These are phyloP conservation scores for Pontederia crassipes DNA, from an alignment of 176 grass and related monocot species.

Conservation along the genomic window DNA sequence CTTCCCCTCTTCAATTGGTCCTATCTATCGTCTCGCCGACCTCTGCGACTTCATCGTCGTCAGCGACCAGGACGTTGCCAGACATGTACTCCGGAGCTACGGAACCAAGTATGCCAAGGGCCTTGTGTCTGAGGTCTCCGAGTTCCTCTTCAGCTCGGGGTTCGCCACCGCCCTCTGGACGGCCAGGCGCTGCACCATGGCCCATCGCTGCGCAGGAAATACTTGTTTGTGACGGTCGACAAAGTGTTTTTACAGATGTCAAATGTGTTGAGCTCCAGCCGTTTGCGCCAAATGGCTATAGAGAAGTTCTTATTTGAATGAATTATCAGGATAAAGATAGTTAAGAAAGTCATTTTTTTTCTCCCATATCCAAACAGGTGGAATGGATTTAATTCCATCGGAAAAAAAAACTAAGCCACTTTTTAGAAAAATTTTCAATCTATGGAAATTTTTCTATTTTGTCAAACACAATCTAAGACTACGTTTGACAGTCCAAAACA, in stretches of 20 bases:
- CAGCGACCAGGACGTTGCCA: slow-evolving; percentile 68
- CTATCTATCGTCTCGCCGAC: slow-evolving; percentile 81
- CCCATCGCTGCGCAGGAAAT: slow-evolving; percentile 90
- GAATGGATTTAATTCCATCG: no score
- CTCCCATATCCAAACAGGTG: no score
- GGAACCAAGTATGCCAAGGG: slow-evolving; percentile 74
- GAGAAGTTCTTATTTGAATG: background rate
- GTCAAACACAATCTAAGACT: no score
- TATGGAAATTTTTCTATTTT: no score
- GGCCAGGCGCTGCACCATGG: slow-evolving; percentile 72
- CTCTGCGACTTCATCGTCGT: slow-evolving; percentile 78
- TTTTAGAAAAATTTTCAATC: no score
- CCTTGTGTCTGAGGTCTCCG: slow-evolving; percentile 82
- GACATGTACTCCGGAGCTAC: slow-evolving; percentile 84
- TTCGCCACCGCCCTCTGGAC: slow-evolving; percentile 77
- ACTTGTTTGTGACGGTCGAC: slow-evolving; percentile 79
- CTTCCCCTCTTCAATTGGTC: slow-evolving; percentile 96
- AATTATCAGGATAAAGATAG: no score
- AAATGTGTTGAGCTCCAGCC: slow-evolving; percentile 73
- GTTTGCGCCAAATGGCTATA: slow-evolving; percentile 24
- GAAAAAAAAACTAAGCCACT: no score
- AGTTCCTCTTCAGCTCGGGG: slow-evolving; percentile 89
- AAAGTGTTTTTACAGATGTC: slow-evolving; percentile 40
- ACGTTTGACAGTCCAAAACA: no score
- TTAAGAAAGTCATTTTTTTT: no score